Base-by-base conservation (phyloP, 2,329 filamentous ascomycete species). In the Corynespora cassiicola region DNA sequence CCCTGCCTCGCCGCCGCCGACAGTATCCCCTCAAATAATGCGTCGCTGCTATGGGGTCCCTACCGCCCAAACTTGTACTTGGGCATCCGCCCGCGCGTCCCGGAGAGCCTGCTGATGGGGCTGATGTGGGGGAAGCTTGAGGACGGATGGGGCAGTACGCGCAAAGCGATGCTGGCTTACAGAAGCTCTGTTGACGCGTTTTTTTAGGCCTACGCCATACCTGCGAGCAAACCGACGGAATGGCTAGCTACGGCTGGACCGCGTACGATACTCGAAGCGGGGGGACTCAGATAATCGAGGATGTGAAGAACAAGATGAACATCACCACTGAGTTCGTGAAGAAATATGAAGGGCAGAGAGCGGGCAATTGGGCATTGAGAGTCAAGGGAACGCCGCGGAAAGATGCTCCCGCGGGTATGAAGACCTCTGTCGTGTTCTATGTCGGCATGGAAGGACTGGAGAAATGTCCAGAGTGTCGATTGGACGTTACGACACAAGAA, bases 201-300 rank as follows among this genome's bases (percentile, higher is more conserved):
- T 19, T 7, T 4, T 11, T 24, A 65, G 61, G 85, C 54, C 85
- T 96, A 54, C 85, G 92, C 45, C 90, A 96, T 68, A 95, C 91
- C 0, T 96, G 94, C 70, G 91, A 96, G 68, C 91, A 96, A 65
- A 82, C 91, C 65, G 88, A 94, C 62, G 87, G 87, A 51, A 96
- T 97, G 81, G 85, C 82, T 27, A 91, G 91, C 31, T 97, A 97
- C 67, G 92, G 92, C 45, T 99, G 94, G 92, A 90, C 96, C 55
- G 88, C 94, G 64, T 99, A 95, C 69, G 91, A 97, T 71, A 84
- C 89, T 20, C 80, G 92, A 40, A 85, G 77, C 36, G 94, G 92
- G 44, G 94, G 92, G 31, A 77, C 87, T 12, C 89, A 97, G 70
- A 86, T 86, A 2, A 91, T 97, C 39, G 88, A 92, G 60, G 94